phyloP scores from a whole-genome alignment of 2,329 filamentous ascomycete species.

The Penicillium sp. region DNA sequence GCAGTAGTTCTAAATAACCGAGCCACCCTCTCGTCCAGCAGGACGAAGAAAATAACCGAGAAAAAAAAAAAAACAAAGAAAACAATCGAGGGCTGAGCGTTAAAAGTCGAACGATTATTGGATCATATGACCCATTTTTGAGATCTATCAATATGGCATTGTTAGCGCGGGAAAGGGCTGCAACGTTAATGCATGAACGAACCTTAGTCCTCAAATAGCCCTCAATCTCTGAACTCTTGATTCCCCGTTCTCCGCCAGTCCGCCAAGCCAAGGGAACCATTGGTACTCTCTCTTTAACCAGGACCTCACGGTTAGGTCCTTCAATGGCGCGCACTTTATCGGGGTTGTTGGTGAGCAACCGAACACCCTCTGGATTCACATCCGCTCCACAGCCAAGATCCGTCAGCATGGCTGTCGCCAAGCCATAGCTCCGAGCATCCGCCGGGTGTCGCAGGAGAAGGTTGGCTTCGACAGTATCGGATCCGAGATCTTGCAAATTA shows the following conservation, averaged over 20 bases:
- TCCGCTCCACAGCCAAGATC: slow-evolving; percentile 75
- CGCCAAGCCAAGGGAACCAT: slow-evolving; percentile 97
- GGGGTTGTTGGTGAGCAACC: slow-evolving; percentile 92
- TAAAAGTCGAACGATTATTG: slow-evolving; percentile 31
- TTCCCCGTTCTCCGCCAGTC: slow-evolving; percentile 72
- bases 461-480: slow-evolving; percentile 97
- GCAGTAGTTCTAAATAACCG: slow-evolving; percentile 5
- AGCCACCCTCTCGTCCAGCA: slow-evolving; percentile 2
- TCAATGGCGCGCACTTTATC: slow-evolving; percentile 96
- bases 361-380: slow-evolving; percentile 60
- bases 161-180: slow-evolving; percentile 2
- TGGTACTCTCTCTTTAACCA: slow-evolving; percentile 84
- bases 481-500: slow-evolving; percentile 93
- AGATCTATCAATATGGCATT: slow-evolving; percentile 57
- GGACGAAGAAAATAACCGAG: slow-evolving; percentile 1
- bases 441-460: slow-evolving; percentile 86
- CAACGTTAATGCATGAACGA: slow-evolving; percentile 30
- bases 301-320: slow-evolving; percentile 82
- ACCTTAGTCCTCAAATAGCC: slow-evolving; percentile 96
- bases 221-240: slow-evolving; percentile 85
- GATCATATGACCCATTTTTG: slow-evolving; percentile 82
- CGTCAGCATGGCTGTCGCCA: slow-evolving; percentile 92
- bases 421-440: slow-evolving; percentile 88
- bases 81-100: slow-evolving; percentile 3
- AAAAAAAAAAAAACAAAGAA: slow-evolving; percentile 4